phyloP scores from a whole-genome alignment of 495 filamentous ascomycete genomes.

The Rostrohypoxylon terebratum region DNA sequence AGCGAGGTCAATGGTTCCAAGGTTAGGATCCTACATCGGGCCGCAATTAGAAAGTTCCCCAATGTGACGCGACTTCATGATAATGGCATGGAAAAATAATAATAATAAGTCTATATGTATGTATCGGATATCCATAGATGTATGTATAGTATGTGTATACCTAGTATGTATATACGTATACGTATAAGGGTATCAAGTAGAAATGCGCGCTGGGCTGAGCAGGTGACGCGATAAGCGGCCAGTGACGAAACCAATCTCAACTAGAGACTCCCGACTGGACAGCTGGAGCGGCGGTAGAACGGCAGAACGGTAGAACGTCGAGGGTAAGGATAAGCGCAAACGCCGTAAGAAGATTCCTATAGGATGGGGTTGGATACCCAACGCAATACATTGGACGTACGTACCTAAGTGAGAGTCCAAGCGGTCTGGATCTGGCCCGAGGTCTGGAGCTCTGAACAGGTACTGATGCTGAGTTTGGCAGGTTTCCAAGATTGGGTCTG shows the following conservation, averaged over 20 bases:
- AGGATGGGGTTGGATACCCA: constrained; percentile 36
- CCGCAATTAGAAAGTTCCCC: constrained; percentile 36
- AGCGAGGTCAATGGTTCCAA: constrained; percentile 1
- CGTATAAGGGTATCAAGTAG: constrained; percentile 10
- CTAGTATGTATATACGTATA: background rate
- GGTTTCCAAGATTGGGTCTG: constrained; percentile 7
- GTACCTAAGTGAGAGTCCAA: constrained; percentile 40
- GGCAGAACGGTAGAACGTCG: background rate
- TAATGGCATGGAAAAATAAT: background rate
- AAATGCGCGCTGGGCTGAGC: constrained; percentile 25
- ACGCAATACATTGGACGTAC: constrained; percentile 13
- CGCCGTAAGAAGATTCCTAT: constrained; percentile 3
- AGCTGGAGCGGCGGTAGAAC: constrained; percentile 8
- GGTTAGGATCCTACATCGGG: constrained; percentile 32
- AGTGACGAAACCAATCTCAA: constrained; percentile 29
- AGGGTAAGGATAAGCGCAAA: constrained; percentile 2
- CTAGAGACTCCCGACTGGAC: background rate
- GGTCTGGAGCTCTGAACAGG: background rate
- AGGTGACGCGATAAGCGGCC: constrained; percentile 35
- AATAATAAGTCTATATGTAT: too few species aligned
- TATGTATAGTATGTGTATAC: background rate
- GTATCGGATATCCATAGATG: too few species aligned
- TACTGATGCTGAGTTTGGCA: background rate
- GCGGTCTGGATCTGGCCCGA: constrained; percentile 27
- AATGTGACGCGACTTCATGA: constrained; percentile 23